A percentile compares a stretch with the other conserved stretches of the same genome.
These are phyloP conservation scores for Gastrodia elata DNA, from an alignment of 106 monocot genomes.

Conservation along the genomic window DNA sequence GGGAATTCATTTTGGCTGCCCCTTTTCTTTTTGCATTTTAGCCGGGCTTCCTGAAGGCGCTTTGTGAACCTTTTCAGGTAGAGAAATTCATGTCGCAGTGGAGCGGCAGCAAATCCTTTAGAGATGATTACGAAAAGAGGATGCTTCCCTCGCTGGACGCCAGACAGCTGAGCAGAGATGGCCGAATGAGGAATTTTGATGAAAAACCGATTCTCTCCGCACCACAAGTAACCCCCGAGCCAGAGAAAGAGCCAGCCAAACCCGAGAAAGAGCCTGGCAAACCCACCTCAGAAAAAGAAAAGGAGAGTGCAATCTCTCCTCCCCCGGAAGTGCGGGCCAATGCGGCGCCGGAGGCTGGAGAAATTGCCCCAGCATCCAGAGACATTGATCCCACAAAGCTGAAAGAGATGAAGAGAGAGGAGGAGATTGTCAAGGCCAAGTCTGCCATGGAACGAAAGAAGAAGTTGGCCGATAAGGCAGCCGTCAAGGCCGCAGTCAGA, in stretches of 20 bases:
- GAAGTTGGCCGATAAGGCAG: conserved; percentile 77
- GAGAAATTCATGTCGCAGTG: conserved; percentile 70
- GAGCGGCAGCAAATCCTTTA: conserved; percentile 47
- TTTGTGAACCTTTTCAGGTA: conserved; percentile 20
- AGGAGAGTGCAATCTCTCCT: conserved; percentile 19
- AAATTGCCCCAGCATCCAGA: conserved; percentile 11
- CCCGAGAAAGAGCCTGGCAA: conserved; percentile 5
- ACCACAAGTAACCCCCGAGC: conserved; percentile 12
- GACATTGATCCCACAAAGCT: conserved; percentile 46
- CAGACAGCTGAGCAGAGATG: conserved; percentile 57
- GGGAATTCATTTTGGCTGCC: too few species aligned
- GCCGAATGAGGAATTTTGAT: conserved; percentile 71
- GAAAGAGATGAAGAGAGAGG: conserved; percentile 79
- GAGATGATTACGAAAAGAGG: conserved; percentile 69
- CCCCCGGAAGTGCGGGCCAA: neutral
- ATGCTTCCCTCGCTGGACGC: conserved; percentile 64
- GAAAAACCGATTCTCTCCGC: conserved; percentile 59
- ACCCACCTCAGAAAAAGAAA: conserved; percentile 18
- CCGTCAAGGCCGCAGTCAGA: conserved; percentile 49
- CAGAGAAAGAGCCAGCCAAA: conserved; percentile 12
- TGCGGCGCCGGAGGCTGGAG: conserved; percentile 6
- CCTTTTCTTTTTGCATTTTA: neutral
- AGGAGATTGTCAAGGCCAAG: conserved; percentile 86
- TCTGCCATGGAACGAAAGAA: conserved; percentile 80
- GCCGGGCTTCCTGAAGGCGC: neutral